Evolutionary conservation across 2,329 filamentous ascomycete genomes (phyloP), one percentile per base, ranked within the genome.

Genomic region (Raffaelea deltoideospora): DNA sequence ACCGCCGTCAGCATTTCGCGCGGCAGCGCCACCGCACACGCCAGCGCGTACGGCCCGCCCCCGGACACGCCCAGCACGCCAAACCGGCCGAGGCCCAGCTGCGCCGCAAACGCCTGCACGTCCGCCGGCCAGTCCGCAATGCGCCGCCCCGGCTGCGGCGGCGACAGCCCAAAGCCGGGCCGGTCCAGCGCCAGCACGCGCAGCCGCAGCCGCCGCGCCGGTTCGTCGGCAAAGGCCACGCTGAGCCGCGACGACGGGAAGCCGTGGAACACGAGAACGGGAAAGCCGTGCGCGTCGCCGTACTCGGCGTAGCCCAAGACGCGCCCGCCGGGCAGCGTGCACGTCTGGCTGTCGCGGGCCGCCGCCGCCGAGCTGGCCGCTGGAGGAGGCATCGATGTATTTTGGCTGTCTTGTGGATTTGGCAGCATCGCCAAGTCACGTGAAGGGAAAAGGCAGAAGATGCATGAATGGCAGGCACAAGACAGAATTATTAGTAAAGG

Each of bases 201-300:
- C 14, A 58, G 39, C 5, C 45, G 41, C 9, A 45, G 46, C 3
- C 43, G 42, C 3, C 42, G 38, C 10, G 53, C 56, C 5, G 48
- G 33, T 3, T 44, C 37, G 27, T 55, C 45, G 15, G 53, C 35
- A 10, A 43, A 43, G 6, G 38, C 39, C 7, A 47, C 55, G 38
- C 64, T 61, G 10, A 61, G 45, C 5, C 60, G 59, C 4, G 55
- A 61, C 1, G 53, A 53, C 0, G 60, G 61, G 36, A 55, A 59
- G 9, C 60, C 61, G 42, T 65, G 62, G 35, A 63, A 59, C 44
- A 54, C 59, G 22, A 65, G 43, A 2, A 61, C 37, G 0, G 56
- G 54, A 5, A 48, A 42, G 5, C 54, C 55, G 4, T 40, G 42
- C 0, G 47, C 41, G 3, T 41, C 30, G 9, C 61, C 61, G 31